Evolutionary conservation across 164 flowering plant genomes (phyloP).

Genomic region (Kalanchoe fedtschenkoi): DNA sequence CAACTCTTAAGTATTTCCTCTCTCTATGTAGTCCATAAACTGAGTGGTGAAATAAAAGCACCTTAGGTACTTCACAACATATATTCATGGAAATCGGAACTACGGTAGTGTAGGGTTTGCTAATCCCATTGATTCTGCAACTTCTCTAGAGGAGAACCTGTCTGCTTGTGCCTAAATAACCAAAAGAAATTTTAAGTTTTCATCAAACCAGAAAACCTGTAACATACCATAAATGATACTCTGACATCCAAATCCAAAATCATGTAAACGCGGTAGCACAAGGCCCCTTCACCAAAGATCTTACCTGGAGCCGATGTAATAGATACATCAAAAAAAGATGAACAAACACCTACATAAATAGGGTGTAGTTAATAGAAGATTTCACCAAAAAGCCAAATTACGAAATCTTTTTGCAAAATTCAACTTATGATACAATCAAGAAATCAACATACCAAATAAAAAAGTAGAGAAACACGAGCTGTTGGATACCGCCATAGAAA

Average conservation of each 20-base stretch:
- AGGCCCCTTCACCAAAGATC: neutral
- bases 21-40: no score
- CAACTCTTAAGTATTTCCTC: no score
- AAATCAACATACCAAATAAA: constrained; percentile 52
- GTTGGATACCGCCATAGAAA: constrained; percentile 97
- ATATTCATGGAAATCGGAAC: neutral
- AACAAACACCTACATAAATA: constrained; percentile 78
- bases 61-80: neutral
- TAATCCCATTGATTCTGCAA: constrained; percentile 5
- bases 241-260: neutral
- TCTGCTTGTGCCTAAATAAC: constrained; percentile 6
- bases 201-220: neutral
- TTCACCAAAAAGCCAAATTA: neutral
- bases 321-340: constrained; percentile 95
- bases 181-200: neutral
- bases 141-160: constrained; percentile 5
- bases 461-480: constrained; percentile 74
- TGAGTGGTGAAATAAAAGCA: no score
- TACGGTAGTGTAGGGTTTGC: neutral
- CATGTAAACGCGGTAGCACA: neutral
- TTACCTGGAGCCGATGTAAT: constrained; percentile 95
- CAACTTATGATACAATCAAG: neutral
- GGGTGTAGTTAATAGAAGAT: neutral
- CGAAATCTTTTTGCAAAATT: neutral
- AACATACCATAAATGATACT: neutral